phyloP scores from a whole-genome alignment of 768 basidiomycete species.

The Dentipellis sp. region DNA sequence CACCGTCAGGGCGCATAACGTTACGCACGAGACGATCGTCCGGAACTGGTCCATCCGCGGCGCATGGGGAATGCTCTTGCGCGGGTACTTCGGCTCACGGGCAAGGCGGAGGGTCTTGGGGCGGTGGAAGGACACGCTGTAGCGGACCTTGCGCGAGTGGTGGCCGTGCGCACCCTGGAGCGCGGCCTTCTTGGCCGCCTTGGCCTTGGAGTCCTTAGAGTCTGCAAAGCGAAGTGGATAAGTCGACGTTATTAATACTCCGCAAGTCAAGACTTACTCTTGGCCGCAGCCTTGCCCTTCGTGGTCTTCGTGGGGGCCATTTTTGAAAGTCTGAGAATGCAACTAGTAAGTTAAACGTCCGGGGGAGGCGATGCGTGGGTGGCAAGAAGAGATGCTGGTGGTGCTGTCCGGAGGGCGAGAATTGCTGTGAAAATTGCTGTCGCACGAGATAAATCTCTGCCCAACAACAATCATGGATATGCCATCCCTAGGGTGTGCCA shows the following conservation, averaged over 20 bases:
- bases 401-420: neutral
- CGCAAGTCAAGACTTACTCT: slow-evolving; percentile 25
- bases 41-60: slow-evolving; percentile 96
- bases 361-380: neutral
- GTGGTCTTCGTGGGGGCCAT: slow-evolving; percentile 66
- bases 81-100: slow-evolving; percentile 88
- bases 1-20: neutral
- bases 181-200: slow-evolving; percentile 93
- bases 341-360: neutral
- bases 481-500: neutral
- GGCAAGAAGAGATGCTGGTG: neutral
- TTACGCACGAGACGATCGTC: slow-evolving; percentile 79
- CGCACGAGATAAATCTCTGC: neutral
- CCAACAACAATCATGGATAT: no score
- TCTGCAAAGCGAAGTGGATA: neutral
- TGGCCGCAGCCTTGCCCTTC: slow-evolving; percentile 51
- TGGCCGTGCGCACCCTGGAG: slow-evolving; percentile 79
- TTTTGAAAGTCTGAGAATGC: slow-evolving; percentile 11
- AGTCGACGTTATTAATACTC: neutral
- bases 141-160: slow-evolving; percentile 71
- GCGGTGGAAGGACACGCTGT: slow-evolving; percentile 87
- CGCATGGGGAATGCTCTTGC: slow-evolving; percentile 86
- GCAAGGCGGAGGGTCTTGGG: slow-evolving; percentile 86
- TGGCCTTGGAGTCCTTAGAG: slow-evolving; percentile 56
- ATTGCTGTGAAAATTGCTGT: neutral